phyloP scores from a whole-genome alignment of 2,329 filamentous ascomycete genomes.

The Hymenoscyphus scutula region DNA sequence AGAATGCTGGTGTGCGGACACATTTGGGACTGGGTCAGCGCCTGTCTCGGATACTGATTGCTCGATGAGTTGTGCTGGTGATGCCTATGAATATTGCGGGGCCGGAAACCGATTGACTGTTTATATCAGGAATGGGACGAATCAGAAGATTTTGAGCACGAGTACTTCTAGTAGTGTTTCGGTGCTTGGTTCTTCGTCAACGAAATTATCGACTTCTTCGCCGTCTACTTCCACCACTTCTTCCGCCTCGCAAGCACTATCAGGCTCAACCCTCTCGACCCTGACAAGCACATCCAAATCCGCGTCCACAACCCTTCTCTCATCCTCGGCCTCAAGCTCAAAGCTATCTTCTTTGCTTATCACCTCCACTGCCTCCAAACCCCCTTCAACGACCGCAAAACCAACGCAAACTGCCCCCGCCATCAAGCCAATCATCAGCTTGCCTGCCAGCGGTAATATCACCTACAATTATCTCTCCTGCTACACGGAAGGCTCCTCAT shows the following conservation, averaged over 20 bases:
- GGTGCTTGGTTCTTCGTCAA: too few relatives aligned
- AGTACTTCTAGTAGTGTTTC: too few relatives aligned
- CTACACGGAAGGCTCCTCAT: conserved; percentile 23
- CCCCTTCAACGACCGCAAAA: background rate
- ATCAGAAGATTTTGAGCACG: background rate
- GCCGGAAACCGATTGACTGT: conserved; percentile 32
- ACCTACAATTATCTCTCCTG: conserved; percentile 13
- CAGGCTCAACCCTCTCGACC: background rate
- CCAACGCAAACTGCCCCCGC: background rate
- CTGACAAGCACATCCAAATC: background rate
- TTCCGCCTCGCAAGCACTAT: too few relatives aligned
- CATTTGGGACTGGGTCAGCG: conserved; percentile 20
- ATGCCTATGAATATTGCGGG: conserved; percentile 36
- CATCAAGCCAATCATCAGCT: background rate
- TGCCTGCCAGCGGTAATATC: background rate
- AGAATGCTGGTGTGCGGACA: conserved; percentile 38
- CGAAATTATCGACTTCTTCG: too few relatives aligned
- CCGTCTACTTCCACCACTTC: too few relatives aligned
- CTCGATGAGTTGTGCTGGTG: conserved; percentile 28
- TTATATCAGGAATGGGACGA: conserved; percentile 23
- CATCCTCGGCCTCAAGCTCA: background rate
- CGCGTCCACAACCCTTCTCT: background rate
- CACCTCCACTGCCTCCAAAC: background rate
- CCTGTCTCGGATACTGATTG: conserved; percentile 23
- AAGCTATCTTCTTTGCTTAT: background rate